Conservation (phyloP, 2,329 filamentous ascomycete genomes). For the Cladosporium sp. region DNA sequence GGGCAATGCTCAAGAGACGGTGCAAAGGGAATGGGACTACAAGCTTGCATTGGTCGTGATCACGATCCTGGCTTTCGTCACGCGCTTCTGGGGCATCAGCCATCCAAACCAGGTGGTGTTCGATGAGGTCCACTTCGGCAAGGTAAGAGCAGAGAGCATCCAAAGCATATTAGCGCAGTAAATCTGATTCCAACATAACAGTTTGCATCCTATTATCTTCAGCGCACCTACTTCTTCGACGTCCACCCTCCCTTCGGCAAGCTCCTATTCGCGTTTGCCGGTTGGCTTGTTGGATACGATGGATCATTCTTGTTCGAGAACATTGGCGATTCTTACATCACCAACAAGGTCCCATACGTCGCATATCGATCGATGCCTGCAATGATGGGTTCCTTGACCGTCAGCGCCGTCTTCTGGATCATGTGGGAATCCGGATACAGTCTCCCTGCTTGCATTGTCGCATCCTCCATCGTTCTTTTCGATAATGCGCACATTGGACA, state of each 20-base stretch:
- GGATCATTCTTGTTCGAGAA: conserved; percentile 98
- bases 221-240: conserved; percentile 99
- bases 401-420: conserved; percentile 89
- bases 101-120: conserved; percentile 97
- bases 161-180: too few species aligned
- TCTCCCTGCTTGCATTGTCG: conserved; percentile 81
- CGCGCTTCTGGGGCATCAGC: conserved; percentile 91
- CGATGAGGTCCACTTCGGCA: conserved; percentile 98
- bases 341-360: conserved; percentile 95
- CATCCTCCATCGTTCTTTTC: conserved; percentile 79
- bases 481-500: conserved; percentile 98
- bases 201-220: conserved; percentile 69
- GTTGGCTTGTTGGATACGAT: conserved; percentile 96
- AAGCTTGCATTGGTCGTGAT: conserved; percentile 69
- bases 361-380: conserved; percentile 92
- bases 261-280: conserved; percentile 92
- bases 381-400: conserved; percentile 82
- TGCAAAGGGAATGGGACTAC: conserved; percentile 65
- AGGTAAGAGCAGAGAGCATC: conserved; percentile 54
- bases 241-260: conserved; percentile 98
- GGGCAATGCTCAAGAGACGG: conserved; percentile 25
- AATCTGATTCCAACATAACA: conserved; percentile 16
- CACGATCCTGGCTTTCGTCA: conserved; percentile 78
- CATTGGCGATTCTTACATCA: conserved; percentile 96
- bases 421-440: conserved; percentile 99